Percentiles rank a stretch among this genome's conserved stretches.
Evolutionary conservation across 2,329 filamentous ascomycete genomes (phyloP).

Genomic region (Geosmithia putterillii): DNA sequence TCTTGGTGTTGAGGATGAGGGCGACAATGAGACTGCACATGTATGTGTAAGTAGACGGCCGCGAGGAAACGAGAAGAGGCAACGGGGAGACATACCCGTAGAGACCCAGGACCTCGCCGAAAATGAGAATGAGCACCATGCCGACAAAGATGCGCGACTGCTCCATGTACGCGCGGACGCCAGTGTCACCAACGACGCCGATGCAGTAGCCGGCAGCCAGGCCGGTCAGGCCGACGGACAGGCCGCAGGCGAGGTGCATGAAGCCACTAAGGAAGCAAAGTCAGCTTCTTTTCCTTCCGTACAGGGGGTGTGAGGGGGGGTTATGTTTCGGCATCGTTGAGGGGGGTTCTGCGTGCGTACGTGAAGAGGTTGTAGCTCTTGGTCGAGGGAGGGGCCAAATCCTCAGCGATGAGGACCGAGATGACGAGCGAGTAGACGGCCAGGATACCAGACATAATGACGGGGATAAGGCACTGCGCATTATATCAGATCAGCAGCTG

Average conservation of each 20-base stretch:
- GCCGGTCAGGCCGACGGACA: constrained; percentile 85
- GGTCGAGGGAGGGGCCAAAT: constrained; percentile 60
- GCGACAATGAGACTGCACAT: constrained; percentile 79
- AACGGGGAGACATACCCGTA: constrained; percentile 59
- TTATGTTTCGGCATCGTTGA: not conserved
- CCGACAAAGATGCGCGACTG: constrained; percentile 94
- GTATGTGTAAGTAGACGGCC: not conserved
- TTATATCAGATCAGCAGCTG: too few species aligned
- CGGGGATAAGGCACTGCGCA: constrained; percentile 63
- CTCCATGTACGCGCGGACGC: constrained; percentile 90
- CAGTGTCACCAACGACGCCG: constrained; percentile 87
- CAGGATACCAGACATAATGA: constrained; percentile 98
- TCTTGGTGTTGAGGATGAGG: constrained; percentile 84
- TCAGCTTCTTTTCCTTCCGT: not conserved
- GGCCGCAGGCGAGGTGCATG: constrained; percentile 82
- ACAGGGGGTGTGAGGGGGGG: too few species aligned
- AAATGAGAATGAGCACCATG: constrained; percentile 98
- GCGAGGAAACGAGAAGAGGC: not conserved
- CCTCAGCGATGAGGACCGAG: constrained; percentile 86
- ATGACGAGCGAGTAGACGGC: constrained; percentile 97
- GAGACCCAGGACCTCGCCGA: constrained; percentile 90
- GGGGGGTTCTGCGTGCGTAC: too few species aligned
- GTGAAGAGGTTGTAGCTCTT: constrained; percentile 72
- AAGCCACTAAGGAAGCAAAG: constrained; percentile 52
- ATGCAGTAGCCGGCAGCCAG: constrained; percentile 94